phyloP scores from a whole-genome alignment of 768 basidiomycete genomes.

The Fomitopsis serialis region DNA sequence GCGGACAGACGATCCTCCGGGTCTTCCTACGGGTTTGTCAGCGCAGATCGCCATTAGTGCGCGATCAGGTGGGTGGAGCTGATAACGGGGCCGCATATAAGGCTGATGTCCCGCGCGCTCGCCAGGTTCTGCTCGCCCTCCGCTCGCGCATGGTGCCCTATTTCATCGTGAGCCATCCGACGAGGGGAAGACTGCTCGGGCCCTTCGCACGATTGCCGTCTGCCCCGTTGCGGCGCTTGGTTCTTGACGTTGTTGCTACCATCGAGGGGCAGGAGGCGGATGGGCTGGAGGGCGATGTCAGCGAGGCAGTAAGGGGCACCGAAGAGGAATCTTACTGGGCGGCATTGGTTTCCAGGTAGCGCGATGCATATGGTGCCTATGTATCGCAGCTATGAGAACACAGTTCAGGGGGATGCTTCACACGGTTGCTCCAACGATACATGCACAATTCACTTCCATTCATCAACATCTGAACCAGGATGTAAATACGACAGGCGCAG shows the following conservation, averaged over 20 bases:
- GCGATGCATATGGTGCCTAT: too few species aligned
- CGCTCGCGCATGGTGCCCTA: conserved; percentile 68
- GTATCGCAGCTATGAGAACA: too few species aligned
- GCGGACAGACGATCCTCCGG: conserved; percentile 45
- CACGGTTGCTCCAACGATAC: too few species aligned
- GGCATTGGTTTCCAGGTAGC: neutral
- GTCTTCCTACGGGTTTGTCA: conserved; percentile 60
- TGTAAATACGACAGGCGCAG: conserved; percentile 6
- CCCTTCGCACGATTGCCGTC: conserved; percentile 70
- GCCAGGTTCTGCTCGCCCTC: conserved; percentile 46
- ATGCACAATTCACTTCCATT: neutral
- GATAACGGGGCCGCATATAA: neutral
- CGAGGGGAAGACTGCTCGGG: conserved; percentile 65
- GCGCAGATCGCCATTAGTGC: conserved; percentile 41
- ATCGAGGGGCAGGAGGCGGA: conserved; percentile 6
- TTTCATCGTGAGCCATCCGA: conserved; percentile 74
- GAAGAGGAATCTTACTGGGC: conserved; percentile 17
- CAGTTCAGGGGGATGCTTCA: too few species aligned
- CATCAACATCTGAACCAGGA: conserved; percentile 2
- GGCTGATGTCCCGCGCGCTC: neutral
- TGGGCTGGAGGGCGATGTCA: conserved; percentile 14
- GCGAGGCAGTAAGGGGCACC: conserved; percentile 15
- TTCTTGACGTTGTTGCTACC: conserved; percentile 53
- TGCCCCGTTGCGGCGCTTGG: conserved; percentile 44
- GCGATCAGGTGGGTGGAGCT: conserved; percentile 35